phyloP scores from a whole-genome alignment of 768 basidiomycete genomes.

The Mycena maculata region DNA sequence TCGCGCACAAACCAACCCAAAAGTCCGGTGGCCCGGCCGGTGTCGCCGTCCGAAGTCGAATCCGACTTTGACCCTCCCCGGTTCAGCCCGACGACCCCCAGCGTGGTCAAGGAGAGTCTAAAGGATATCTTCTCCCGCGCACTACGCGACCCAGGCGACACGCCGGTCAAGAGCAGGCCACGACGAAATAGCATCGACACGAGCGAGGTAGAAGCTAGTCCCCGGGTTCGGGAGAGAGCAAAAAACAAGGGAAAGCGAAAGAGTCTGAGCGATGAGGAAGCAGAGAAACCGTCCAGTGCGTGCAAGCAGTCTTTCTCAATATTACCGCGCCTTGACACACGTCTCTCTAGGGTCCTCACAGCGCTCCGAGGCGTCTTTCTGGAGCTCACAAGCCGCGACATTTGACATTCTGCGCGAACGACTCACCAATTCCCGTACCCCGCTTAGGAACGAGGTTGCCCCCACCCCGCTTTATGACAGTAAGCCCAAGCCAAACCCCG shows the following conservation, averaged over 20 bases:
- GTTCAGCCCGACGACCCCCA: conserved; percentile 52
- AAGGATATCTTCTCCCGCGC: conserved; percentile 76
- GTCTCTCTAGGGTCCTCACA: conserved; percentile 35
- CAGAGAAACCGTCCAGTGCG: conserved; percentile 65
- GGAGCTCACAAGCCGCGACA: conserved; percentile 57
- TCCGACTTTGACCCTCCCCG: conserved; percentile 69
- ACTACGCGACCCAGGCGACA: conserved; percentile 71
- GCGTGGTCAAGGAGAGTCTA: conserved; percentile 66
- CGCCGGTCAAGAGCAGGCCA: conserved; percentile 64
- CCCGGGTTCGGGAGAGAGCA: conserved; percentile 55
- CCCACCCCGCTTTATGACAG: conserved; percentile 49
- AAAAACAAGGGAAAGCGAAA: conserved; percentile 63
- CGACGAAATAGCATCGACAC: conserved; percentile 70
- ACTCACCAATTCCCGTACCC: conserved; percentile 52
- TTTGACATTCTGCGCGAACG: conserved; percentile 61
- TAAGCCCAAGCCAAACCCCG: conserved; percentile 39
- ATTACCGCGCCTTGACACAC: conserved; percentile 21
- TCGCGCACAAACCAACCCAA: conserved; percentile 56
- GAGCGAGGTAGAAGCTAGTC: conserved; percentile 70
- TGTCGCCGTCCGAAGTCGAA: conserved; percentile 60
- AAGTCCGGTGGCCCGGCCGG: conserved; percentile 43
- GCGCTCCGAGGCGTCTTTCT: conserved; percentile 51
- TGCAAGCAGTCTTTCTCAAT: conserved; percentile 12
- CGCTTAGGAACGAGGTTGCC: conserved; percentile 50
- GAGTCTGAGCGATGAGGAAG: conserved; percentile 78